Evolutionary conservation across 257 asterid species (phyloP).

Genomic region (Anisodus tanguticus): DNA sequence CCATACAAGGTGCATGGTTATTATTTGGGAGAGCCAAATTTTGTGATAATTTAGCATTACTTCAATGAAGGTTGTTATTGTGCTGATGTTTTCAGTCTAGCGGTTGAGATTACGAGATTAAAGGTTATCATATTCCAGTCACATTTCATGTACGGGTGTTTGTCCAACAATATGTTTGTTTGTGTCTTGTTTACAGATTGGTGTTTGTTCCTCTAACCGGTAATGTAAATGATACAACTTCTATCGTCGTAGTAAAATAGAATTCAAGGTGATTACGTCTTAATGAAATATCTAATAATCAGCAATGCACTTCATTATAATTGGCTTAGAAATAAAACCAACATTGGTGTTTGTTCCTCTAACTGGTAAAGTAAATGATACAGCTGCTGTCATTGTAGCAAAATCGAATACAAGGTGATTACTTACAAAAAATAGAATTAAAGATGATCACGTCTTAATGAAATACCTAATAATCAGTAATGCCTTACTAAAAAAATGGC

Average conservation of each 20-base stretch:
- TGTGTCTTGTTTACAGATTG: not conserved
- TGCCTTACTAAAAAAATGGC: not conserved
- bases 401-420: not conserved
- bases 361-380: not conserved
- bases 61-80: not conserved
- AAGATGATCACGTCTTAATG: not conserved
- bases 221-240: not conserved
- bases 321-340: not conserved
- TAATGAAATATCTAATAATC: conserved; percentile 1
- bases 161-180: conserved; percentile 20
- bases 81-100: conserved; percentile 13
- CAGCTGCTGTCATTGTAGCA: not conserved
- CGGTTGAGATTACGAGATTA: not conserved
- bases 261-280: not conserved
- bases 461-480: not conserved
- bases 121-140: not conserved
- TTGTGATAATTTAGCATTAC: not conserved
- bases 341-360: not conserved
- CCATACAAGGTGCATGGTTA: not conserved
- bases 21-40: not conserved
- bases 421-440: no score
- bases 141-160: not conserved
- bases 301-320: not conserved
- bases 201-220: conserved; percentile 19
- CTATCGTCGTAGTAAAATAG: no score